Conservation (phyloP, 805 yeast genomes). For the Candida glaebosa region DNA sequence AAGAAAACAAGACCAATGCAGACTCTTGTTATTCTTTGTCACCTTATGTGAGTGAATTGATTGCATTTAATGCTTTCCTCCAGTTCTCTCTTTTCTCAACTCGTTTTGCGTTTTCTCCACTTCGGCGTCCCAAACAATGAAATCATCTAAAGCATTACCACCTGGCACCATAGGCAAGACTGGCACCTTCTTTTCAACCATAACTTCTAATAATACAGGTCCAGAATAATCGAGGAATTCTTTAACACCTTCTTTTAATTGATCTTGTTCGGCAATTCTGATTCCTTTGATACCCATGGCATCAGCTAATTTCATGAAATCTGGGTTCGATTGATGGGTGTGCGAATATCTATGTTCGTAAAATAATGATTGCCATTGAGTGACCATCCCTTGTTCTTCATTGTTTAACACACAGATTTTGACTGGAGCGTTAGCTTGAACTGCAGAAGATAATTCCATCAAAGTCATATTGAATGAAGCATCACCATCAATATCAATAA, state of each 20-base stretch:
- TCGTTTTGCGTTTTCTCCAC: slow-evolving; percentile 69
- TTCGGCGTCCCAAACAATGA: slow-evolving; percentile 80
- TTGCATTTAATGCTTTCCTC: slow-evolving; percentile 58
- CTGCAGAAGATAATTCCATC: slow-evolving; percentile 89
- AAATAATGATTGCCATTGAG: slow-evolving; percentile 98
- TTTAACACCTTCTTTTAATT: slow-evolving; percentile 45
- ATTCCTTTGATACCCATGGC: slow-evolving; percentile 90
- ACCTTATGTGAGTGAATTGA: no score
- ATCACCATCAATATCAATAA: slow-evolving; percentile 97
- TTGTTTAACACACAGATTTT: slow-evolving; percentile 88
- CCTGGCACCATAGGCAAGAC: slow-evolving; percentile 98
- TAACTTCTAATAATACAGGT: slow-evolving; percentile 87
- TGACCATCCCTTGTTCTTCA: slow-evolving; percentile 99
- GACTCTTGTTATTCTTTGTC: neutral
- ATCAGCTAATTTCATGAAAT: slow-evolving; percentile 88
- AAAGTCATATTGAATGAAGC: slow-evolving; percentile 99
- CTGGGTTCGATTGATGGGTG: slow-evolving; percentile 94
- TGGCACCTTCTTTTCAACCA: slow-evolving; percentile 90
- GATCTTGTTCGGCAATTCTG: slow-evolving; percentile 65
- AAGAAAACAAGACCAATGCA: no score
- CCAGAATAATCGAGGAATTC: slow-evolving; percentile 73
- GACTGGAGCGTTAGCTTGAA: slow-evolving; percentile 88
- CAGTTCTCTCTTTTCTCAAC: slow-evolving; percentile 69
- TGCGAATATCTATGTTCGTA: slow-evolving; percentile 97
- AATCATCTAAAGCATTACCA: slow-evolving; percentile 92